phyloP scores from a whole-genome alignment of 1,139 yeast species.

The Debaryomyces coudertii region DNA sequence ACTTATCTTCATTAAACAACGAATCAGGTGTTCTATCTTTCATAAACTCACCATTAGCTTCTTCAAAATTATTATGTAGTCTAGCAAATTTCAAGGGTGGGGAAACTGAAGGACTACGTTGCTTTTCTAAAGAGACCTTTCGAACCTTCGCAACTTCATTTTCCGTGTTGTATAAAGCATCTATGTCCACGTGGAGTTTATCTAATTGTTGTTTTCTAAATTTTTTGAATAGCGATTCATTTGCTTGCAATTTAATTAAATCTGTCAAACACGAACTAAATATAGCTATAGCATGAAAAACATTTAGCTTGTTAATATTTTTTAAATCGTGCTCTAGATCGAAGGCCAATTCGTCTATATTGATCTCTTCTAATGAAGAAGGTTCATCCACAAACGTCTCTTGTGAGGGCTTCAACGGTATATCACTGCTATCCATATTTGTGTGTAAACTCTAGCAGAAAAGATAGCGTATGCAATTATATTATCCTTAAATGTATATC shows the following conservation, averaged over 20 bases:
- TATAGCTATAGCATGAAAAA: conserved; percentile 41
- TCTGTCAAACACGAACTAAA: conserved; percentile 35
- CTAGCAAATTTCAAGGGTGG: conserved; percentile 27
- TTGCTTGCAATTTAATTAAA: conserved; percentile 35
- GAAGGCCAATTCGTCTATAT: conserved; percentile 38
- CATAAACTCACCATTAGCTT: conserved; percentile 8
- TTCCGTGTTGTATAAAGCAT: conserved; percentile 8
- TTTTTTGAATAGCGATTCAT: conserved; percentile 27
- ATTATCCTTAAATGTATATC: not conserved
- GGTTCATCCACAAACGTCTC: conserved; percentile 53
- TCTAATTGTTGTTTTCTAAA: conserved; percentile 33
- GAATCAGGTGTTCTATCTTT: conserved; percentile 19
- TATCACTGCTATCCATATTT: conserved; percentile 25
- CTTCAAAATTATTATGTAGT: conserved; percentile 14
- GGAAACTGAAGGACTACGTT: conserved; percentile 22
- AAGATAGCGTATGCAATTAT: not conserved
- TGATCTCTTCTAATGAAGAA: conserved; percentile 35
- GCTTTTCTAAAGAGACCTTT: conserved; percentile 7
- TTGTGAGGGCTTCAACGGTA: conserved; percentile 43
- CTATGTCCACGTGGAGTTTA: conserved; percentile 27
- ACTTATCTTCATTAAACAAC: conserved; percentile 13
- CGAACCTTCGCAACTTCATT: not conserved
- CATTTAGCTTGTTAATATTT: conserved; percentile 39
- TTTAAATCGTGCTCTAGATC: conserved; percentile 36
- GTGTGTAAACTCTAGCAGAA: not conserved